phyloP scores from a whole-genome alignment of 148 eudicot genomes.

The Rhododendron mucronatum region DNA sequence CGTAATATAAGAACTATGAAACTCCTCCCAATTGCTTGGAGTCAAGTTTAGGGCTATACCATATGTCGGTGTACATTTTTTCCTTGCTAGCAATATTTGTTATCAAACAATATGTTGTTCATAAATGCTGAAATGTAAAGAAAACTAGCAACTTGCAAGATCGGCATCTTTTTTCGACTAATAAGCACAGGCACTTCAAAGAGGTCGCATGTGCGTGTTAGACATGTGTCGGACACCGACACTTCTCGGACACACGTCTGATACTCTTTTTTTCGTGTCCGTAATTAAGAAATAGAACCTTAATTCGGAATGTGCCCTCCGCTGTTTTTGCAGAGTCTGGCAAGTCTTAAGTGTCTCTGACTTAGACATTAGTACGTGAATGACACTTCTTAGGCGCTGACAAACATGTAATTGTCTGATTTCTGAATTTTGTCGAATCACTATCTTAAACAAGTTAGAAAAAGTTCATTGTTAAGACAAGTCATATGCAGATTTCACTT shows the following conservation, averaged over 20 bases:
- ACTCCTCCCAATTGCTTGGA: background rate
- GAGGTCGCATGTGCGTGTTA: background rate
- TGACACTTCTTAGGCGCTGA: background rate
- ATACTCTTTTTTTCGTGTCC: background rate
- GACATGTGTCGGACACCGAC: background rate
- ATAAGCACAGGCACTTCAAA: background rate
- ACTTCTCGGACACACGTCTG: background rate
- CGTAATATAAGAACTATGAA: background rate
- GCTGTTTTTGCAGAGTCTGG: background rate
- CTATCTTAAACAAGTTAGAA: background rate
- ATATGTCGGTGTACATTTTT: background rate
- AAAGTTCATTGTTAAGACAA: background rate
- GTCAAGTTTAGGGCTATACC: background rate
- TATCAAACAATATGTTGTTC: background rate
- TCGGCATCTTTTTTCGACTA: background rate
- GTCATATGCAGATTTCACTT: background rate
- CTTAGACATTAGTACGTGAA: background rate
- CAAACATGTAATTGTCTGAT: background rate
- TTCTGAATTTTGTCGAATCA: background rate
- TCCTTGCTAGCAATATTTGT: background rate
- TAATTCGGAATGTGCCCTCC: background rate
- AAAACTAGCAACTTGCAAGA: background rate
- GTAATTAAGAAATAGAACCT: background rate
- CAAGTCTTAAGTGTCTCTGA: background rate
- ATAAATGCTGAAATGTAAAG: background rate